Evolutionary conservation across 1,284 basidiomycete genomes (phyloP).

Genomic region (Xerocomus amazonicus): DNA sequence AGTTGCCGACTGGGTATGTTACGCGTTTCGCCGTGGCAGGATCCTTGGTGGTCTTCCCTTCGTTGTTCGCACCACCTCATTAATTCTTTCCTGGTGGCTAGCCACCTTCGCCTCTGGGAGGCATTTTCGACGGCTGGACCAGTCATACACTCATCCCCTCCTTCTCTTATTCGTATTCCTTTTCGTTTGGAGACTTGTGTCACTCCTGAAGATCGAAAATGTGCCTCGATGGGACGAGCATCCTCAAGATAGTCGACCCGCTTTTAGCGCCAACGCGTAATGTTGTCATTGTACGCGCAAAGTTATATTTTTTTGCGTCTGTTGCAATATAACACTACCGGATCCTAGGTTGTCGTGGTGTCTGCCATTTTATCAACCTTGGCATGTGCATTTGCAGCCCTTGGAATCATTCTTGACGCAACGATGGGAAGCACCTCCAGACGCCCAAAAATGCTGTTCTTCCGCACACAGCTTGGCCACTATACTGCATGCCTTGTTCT

Average conservation of each 20-base stretch:
- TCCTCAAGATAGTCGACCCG: slow-evolving; percentile 5
- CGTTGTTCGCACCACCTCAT: slow-evolving; percentile 12
- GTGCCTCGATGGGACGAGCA: slow-evolving; percentile 3
- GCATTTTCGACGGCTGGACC: slow-evolving; percentile 33
- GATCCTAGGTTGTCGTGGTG: slow-evolving; percentile 15
- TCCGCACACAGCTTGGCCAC: slow-evolving; percentile 65
- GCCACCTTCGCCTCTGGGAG: slow-evolving; percentile 40
- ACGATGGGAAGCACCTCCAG: slow-evolving; percentile 19
- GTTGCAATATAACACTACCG: not conserved
- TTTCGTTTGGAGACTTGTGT: slow-evolving; percentile 1
- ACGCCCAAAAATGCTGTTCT: slow-evolving; percentile 54
- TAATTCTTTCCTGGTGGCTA: slow-evolving; percentile 40
- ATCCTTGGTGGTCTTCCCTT: not conserved
- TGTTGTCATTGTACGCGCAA: slow-evolving; percentile 21
- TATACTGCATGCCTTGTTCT: slow-evolving; percentile 62
- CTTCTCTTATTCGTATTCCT: slow-evolving; percentile 1
- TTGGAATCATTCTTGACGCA: slow-evolving; percentile 23
- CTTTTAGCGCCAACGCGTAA: slow-evolving; percentile 12
- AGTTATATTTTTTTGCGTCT: not conserved
- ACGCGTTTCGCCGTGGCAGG: not conserved
- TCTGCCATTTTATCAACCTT: slow-evolving; percentile 24
- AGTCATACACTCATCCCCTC: slow-evolving; percentile 13
- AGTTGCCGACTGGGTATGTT: not conserved
- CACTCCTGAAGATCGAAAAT: not conserved
- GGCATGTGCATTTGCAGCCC: slow-evolving; percentile 20